Conservation (phyloP, 371 early-diverging fungal species). For the Mucor indicus region DNA sequence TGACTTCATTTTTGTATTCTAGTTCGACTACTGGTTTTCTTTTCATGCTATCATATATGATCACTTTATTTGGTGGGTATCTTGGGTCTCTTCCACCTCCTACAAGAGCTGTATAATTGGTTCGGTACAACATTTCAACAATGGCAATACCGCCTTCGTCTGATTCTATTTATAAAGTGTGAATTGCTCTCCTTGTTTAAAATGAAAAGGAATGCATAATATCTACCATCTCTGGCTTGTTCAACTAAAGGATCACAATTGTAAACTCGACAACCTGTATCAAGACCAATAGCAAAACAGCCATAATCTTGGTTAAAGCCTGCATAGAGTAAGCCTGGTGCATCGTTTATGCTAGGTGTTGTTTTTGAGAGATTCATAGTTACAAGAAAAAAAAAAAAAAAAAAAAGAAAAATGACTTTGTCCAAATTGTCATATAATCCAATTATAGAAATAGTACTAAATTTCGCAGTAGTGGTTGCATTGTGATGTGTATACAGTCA, state of each 20-base stretch:
- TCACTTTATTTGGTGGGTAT: slow-evolving; percentile 89
- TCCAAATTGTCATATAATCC: too few relatives aligned
- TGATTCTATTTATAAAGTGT: slow-evolving; percentile 53
- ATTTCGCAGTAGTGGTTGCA: too few relatives aligned
- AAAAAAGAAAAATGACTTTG: too few relatives aligned
- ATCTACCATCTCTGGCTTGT: slow-evolving; percentile 80
- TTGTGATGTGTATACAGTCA: too few relatives aligned
- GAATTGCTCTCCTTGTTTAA: too few relatives aligned
- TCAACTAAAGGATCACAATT: slow-evolving; percentile 91
- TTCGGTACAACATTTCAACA: slow-evolving; percentile 94
- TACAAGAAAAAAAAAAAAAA: background rate
- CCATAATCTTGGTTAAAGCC: slow-evolving; percentile 84
- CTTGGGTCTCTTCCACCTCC: slow-evolving; percentile 89
- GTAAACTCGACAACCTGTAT: slow-evolving; percentile 87
- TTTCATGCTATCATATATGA: slow-evolving; percentile 84
- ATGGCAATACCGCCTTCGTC: slow-evolving; percentile 87
- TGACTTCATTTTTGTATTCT: slow-evolving; percentile 82
- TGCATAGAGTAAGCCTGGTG: slow-evolving; percentile 59
- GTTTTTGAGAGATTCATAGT: slow-evolving; percentile 59
- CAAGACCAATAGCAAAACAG: slow-evolving; percentile 90
- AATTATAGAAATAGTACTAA: too few relatives aligned
- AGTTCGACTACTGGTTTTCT: slow-evolving; percentile 71
- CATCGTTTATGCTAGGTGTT: slow-evolving; percentile 49
- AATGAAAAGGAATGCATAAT: too few relatives aligned
- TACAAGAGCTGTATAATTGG: slow-evolving; percentile 92